Conservation (phyloP, 140 eudicot species). For the Oenanthe javanica region DNA sequence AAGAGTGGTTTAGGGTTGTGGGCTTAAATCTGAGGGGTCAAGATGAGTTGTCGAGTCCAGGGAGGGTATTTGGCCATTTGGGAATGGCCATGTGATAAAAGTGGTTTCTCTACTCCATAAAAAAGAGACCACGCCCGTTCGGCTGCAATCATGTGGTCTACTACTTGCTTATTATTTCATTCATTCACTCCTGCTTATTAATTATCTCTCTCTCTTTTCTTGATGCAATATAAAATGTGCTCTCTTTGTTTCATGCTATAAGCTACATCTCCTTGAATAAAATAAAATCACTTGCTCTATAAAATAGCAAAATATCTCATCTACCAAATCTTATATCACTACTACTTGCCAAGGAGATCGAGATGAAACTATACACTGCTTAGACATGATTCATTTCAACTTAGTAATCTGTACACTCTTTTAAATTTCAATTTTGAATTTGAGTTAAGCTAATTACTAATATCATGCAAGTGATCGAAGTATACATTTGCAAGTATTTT, state of each 20-base stretch:
- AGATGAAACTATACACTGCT: background rate
- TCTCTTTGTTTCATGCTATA: conserved; percentile 1
- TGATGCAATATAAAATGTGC: background rate
- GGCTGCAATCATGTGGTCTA: conserved; percentile 76
- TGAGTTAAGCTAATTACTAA: background rate
- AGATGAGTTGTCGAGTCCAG: conserved; percentile 26
- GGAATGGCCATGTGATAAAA: conserved; percentile 53
- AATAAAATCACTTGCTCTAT: too few relatives aligned
- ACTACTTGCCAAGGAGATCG: background rate
- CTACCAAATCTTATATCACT: background rate
- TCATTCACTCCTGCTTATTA: conserved; percentile 34
- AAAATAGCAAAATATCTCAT: background rate
- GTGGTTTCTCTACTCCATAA: conserved; percentile 40
- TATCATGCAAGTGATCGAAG: background rate
- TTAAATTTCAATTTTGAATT: background rate
- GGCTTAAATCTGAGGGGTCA: conserved; percentile 7
- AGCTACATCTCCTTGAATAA: background rate
- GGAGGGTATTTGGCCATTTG: background rate
- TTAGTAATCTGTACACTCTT: background rate
- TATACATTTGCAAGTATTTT: background rate
- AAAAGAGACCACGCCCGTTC: conserved; percentile 95
- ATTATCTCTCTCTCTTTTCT: background rate
- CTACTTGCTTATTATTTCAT: conserved; percentile 57
- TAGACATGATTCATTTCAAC: background rate
- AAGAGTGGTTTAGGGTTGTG: conserved; percentile 10